A percentile compares a stretch with the other conserved stretches of the same genome.
These are phyloP conservation scores for Asterophora parasitica DNA, from an alignment of 768 basidiomycete genomes.

Conservation along the genomic window DNA sequence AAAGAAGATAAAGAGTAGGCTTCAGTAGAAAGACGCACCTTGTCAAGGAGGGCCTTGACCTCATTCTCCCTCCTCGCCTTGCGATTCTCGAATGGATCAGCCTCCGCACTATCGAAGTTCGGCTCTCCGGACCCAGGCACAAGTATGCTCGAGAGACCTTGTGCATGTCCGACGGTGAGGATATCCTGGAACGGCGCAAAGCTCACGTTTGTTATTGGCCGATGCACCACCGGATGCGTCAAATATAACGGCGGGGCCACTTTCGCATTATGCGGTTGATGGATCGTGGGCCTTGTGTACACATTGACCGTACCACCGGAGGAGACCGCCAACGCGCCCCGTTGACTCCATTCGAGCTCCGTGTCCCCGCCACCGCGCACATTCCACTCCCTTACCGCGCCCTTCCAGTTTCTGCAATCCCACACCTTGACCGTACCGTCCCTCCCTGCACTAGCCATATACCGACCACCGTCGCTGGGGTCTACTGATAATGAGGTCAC, in stretches of 20 bases:
- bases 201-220: constrained; percentile 69
- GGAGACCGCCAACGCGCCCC: constrained; percentile 77
- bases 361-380: constrained; percentile 59
- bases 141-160: constrained; percentile 79
- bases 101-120: constrained; percentile 90
- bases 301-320: constrained; percentile 85
- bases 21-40: constrained; percentile 39
- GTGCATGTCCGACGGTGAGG: constrained; percentile 71
- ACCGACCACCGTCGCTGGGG: constrained; percentile 77
- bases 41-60: constrained; percentile 86
- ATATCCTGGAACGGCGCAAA: constrained; percentile 91
- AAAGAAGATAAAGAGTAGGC: neutral
- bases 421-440: constrained; percentile 92
- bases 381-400: constrained; percentile 72
- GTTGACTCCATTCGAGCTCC: constrained; percentile 80
- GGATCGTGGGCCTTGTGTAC: constrained; percentile 67
- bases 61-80: constrained; percentile 83
- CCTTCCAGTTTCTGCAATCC: constrained; percentile 97
- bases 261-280: constrained; percentile 44
- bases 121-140: constrained; percentile 93
- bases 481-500: constrained; percentile 77
- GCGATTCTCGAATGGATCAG: constrained; percentile 90
- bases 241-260: constrained; percentile 79
- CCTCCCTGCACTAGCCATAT: constrained; percentile 85
- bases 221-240: constrained; percentile 78